Evolutionary conservation across 1,139 yeast genomes (phyloP), one percentile per base, ranked within the genome.

Genomic region (Saccharomycopsis hybrid): DNA sequence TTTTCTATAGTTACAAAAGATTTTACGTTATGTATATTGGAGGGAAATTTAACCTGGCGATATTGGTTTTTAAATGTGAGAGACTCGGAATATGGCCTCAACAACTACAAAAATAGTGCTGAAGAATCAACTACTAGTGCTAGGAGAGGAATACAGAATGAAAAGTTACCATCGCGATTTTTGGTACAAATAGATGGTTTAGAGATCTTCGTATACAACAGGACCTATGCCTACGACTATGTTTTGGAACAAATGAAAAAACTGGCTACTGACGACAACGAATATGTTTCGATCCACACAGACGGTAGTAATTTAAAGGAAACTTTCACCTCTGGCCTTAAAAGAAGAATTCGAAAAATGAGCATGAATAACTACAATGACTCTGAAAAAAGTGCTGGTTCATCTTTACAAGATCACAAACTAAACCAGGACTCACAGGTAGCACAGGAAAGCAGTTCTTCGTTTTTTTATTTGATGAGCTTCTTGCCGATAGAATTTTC

Each of bases 21-120:
- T 65, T 79, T 79, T 55, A 79, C 95, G 2, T 62, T 86, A 1
- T 76, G 88, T 5, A 72, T 86, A 1, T 73, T 85, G 27, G 82
- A 82, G 55, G 82, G 90, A 3, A 78, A 80, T 56, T 62, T 92
- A 33, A 86, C 95, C 0, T 92, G 97, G 97, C 65, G 95, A 54
- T 92, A 88, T 63, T 92, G 97, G 97, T 69, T 86, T 49, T 69
- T 70, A 3, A 63, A 70, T 24, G 75, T 81, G 2, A 70, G 85
- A 57, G 60, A 70, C 38, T 71, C 82, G 0, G 76, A 71, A 36
- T 70, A 67, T 50, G 61, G 59, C 41, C 58, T 63, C 13, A 5
- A 33, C 4, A 51, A 47, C 18, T 13, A 8, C 25, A 27, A 33
- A 40, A 60, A 61, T 3, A 55, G 61, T 13, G 65, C 64, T 47